Evolutionary conservation across 768 basidiomycete genomes (phyloP).

Genomic region (Boletus rex-veris): DNA sequence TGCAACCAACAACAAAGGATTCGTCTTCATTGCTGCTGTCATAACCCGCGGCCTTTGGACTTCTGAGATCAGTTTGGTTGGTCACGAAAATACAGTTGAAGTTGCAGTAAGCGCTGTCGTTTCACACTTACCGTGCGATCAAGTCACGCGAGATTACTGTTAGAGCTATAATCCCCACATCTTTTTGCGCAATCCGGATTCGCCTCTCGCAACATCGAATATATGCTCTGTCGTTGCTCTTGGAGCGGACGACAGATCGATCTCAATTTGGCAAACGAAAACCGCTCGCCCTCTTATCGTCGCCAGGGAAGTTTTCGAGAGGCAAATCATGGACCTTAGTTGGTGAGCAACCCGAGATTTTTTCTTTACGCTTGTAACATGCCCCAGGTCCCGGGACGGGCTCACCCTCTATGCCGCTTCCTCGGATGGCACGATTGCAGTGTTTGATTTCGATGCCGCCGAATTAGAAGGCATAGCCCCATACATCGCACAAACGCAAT

Average conservation of each 20-base stretch:
- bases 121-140: not conserved
- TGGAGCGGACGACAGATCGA: constrained; percentile 88
- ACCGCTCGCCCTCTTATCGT: constrained; percentile 88
- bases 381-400: constrained; percentile 84
- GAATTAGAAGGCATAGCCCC: constrained; percentile 83
- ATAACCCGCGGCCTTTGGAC: constrained; percentile 89
- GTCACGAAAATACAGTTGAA: constrained; percentile 96
- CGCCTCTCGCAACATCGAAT: constrained; percentile 71
- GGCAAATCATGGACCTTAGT: constrained; percentile 92
- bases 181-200: constrained; percentile 72
- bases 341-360: constrained; percentile 56
- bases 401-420: constrained; percentile 91
- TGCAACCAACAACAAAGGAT: constrained; percentile 92
- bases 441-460: constrained; percentile 75
- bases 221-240: constrained; percentile 91
- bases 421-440: constrained; percentile 91
- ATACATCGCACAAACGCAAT: constrained; percentile 68
- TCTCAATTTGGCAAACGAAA: constrained; percentile 97
- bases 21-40: constrained; percentile 96
- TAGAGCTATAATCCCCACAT: constrained; percentile 86
- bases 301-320: constrained; percentile 88
- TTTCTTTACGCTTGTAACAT: constrained; percentile 3
- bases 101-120: constrained; percentile 64
- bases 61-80: constrained; percentile 90
- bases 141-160: constrained; percentile 7